These are phyloP conservation scores for Zygosaccharomyces sapae DNA, from an alignment of 1,139 yeast genomes.

Conservation along the genomic window DNA sequence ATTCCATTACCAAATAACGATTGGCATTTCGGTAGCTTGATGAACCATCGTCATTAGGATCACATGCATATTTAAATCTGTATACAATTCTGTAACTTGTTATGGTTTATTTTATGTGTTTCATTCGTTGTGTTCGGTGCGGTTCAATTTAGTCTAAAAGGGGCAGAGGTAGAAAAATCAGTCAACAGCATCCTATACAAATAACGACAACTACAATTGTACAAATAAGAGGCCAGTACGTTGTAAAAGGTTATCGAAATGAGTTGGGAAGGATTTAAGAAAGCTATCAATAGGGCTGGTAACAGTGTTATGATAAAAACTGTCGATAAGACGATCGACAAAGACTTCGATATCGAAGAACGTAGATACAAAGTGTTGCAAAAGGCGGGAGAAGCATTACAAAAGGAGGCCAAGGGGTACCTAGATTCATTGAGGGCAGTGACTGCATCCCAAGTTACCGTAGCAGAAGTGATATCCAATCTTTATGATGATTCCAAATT, in stretches of 20 bases:
- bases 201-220: no score
- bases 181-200: no score
- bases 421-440: constrained; percentile 89
- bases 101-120: no score
- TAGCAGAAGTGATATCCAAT: constrained; percentile 92
- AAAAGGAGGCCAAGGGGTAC: constrained; percentile 89
- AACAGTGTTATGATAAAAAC: constrained; percentile 70
- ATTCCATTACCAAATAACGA: constrained; percentile 26
- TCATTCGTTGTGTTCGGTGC: no score
- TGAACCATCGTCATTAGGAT: not conserved
- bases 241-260: constrained; percentile 36
- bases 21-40: constrained; percentile 5
- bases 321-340: constrained; percentile 87
- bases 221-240: no score
- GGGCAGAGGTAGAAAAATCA: not conserved
- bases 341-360: constrained; percentile 89
- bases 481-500: constrained; percentile 89
- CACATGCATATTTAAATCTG: not conserved
- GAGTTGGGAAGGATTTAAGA: constrained; percentile 98
- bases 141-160: not conserved
- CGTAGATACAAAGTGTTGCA: constrained; percentile 78
- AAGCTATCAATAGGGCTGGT: constrained; percentile 96
- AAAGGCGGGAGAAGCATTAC: constrained; percentile 75
- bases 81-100: no score
- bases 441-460: constrained; percentile 92